Conservation (phyloP, 2,329 filamentous ascomycete species). For the Trichoderma sp. region DNA sequence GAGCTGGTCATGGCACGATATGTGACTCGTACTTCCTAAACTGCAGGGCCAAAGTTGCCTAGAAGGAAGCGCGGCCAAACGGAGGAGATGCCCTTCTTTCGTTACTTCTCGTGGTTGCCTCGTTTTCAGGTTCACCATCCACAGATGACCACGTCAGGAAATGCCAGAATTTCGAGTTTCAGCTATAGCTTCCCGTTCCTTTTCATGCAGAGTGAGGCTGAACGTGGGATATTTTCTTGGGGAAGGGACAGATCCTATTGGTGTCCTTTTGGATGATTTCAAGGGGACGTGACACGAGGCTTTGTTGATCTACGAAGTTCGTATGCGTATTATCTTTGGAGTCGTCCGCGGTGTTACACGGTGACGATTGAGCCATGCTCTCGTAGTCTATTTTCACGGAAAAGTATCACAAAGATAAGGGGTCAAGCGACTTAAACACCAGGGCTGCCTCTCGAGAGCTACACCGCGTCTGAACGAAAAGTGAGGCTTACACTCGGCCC, state of each 20-base stretch:
- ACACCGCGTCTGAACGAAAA: not conserved
- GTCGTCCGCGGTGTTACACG: not conserved
- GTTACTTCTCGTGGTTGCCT: not conserved
- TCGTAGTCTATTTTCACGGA: not conserved
- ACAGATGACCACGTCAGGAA: constrained; percentile 10
- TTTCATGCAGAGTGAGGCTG: too few relatives aligned
- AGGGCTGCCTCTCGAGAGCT: not conserved
- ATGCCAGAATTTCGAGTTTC: not conserved
- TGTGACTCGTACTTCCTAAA: too few relatives aligned
- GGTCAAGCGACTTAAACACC: too few relatives aligned
- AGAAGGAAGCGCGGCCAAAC: not conserved
- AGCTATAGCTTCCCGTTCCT: too few relatives aligned
- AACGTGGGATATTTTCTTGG: not conserved
- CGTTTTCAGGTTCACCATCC: not conserved
- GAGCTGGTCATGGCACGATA: not conserved
- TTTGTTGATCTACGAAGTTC: not conserved
- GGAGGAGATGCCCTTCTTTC: not conserved
- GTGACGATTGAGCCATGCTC: too few relatives aligned
- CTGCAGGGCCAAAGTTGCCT: not conserved
- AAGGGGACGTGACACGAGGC: not conserved
- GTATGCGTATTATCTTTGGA: not conserved
- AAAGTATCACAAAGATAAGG: not conserved
- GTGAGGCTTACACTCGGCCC: not conserved
- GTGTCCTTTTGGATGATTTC: not conserved
- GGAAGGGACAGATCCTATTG: not conserved